Percentiles rank a stretch among this genome's conserved stretches.
phyloP scores from a whole-genome alignment of 2,329 filamentous ascomycete genomes.

The Stemphylium vesicarium region DNA sequence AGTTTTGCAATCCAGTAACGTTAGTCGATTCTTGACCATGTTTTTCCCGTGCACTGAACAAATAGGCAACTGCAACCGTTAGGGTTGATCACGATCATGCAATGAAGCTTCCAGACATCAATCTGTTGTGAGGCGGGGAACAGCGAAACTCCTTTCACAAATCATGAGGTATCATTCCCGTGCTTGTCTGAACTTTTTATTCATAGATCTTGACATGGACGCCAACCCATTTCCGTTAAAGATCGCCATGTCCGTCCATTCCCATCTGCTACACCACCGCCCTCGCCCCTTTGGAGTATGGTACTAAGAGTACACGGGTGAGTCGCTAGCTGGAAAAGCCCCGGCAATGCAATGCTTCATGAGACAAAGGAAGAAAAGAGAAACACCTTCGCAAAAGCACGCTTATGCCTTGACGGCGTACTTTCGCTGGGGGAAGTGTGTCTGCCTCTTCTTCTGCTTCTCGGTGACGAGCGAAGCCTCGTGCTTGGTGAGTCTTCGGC shows the following conservation, averaged over 20 bases:
- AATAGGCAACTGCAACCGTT: too few relatives aligned
- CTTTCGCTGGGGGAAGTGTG: conserved; percentile 98
- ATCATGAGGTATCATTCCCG: conserved; percentile 23
- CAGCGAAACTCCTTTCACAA: conserved; percentile 16
- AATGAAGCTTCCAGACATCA: neutral
- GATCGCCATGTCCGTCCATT: conserved; percentile 44
- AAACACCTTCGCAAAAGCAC: conserved; percentile 37
- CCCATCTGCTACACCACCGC: conserved; percentile 41
- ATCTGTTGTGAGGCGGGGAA: neutral
- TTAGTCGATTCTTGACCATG: neutral
- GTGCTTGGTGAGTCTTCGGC: conserved; percentile 90
- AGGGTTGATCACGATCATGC: neutral
- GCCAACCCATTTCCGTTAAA: conserved; percentile 49
- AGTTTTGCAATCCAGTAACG: neutral
- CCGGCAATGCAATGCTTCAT: conserved; percentile 52
- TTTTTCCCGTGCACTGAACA: neutral
- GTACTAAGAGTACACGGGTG: conserved; percentile 50
- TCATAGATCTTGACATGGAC: conserved; percentile 51
- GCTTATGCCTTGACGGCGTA: conserved; percentile 91
- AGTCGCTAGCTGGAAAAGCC: conserved; percentile 47
- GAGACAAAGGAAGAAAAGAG: conserved; percentile 48
- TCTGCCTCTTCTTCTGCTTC: conserved; percentile 95
- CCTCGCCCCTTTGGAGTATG: conserved; percentile 40
- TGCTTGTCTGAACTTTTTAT: conserved; percentile 49
- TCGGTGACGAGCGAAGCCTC: conserved; percentile 83